These are phyloP conservation scores for Pyrus bretschneideri DNA, from an alignment of 306 rosid genomes.

Conservation along the genomic window DNA sequence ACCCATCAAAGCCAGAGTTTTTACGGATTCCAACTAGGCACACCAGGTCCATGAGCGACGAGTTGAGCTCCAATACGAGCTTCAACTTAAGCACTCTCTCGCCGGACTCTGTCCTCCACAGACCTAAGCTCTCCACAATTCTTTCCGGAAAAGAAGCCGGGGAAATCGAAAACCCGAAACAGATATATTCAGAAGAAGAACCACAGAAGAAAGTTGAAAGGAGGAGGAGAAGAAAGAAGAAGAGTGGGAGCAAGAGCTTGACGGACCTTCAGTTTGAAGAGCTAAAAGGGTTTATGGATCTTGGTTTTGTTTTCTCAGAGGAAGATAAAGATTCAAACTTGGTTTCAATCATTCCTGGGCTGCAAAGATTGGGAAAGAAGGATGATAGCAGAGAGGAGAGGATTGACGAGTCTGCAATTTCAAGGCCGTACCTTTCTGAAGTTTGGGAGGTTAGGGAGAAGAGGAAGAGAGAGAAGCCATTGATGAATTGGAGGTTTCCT, in stretches of 20 bases:
- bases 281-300: constrained; percentile 82
- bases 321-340: constrained; percentile 66
- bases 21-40: constrained; percentile 22
- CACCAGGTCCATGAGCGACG: constrained; percentile 66
- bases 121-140: constrained; percentile 42
- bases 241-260: constrained; percentile 59
- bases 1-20: constrained; percentile 27
- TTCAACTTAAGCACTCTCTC: constrained; percentile 31
- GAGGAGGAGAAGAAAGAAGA: constrained; percentile 20
- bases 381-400: constrained; percentile 15
- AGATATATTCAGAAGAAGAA: not conserved
- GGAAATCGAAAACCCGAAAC: constrained; percentile 17
- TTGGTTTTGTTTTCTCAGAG: constrained; percentile 81
- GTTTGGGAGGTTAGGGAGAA: constrained; percentile 54
- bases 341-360: constrained; percentile 81
- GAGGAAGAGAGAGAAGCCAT: constrained; percentile 39
- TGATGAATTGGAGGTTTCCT: constrained; percentile 65
- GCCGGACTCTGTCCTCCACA: constrained; percentile 38
- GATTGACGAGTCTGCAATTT: constrained; percentile 22
- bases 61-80: constrained; percentile 40
- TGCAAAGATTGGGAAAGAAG: constrained; percentile 61
- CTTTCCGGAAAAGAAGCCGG: constrained; percentile 44
- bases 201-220: constrained; percentile 9
- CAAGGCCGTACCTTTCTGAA: constrained; percentile 90
- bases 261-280: constrained; percentile 83